A percentile compares a stretch with the other conserved stretches of the same genome.
Conservation (phyloP, 441 rosid genomes). For the Melastoma candidum region DNA sequence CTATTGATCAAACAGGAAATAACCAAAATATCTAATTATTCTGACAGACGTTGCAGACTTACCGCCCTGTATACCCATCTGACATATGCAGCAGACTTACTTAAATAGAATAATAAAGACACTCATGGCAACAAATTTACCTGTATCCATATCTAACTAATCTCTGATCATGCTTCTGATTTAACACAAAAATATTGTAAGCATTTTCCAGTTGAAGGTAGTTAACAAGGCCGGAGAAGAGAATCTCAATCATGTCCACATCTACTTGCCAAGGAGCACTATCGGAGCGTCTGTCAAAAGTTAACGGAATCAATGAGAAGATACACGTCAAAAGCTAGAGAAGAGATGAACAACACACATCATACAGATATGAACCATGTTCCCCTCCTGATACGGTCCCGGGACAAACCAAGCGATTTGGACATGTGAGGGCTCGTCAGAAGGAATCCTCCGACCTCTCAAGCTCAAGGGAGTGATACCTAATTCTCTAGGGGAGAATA, state of each 20-base stretch:
- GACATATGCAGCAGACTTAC: not conserved
- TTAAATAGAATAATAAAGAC: not conserved
- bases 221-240: slow-evolving; percentile 80
- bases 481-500: no score
- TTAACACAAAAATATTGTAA: slow-evolving; percentile 80
- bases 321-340: slow-evolving; percentile 10
- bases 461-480: no score
- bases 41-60: no score
- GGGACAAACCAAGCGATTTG: no score
- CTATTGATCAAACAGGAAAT: no score
- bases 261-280: slow-evolving; percentile 87
- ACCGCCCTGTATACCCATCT: not conserved
- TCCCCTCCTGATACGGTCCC: no score
- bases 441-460: no score
- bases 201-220: slow-evolving; percentile 85
- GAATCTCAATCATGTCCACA: slow-evolving; percentile 69
- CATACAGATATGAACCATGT: not conserved
- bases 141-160: slow-evolving; percentile 81
- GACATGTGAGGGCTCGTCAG: no score
- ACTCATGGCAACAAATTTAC: slow-evolving; percentile 26
- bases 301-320: slow-evolving; percentile 15
- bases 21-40: no score
- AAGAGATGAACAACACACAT: not conserved
- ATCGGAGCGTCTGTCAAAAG: slow-evolving; percentile 43
- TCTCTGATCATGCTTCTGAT: slow-evolving; percentile 47